phyloP scores from a whole-genome alignment of 148 eudicot species.

The Camellia granthamiana region DNA sequence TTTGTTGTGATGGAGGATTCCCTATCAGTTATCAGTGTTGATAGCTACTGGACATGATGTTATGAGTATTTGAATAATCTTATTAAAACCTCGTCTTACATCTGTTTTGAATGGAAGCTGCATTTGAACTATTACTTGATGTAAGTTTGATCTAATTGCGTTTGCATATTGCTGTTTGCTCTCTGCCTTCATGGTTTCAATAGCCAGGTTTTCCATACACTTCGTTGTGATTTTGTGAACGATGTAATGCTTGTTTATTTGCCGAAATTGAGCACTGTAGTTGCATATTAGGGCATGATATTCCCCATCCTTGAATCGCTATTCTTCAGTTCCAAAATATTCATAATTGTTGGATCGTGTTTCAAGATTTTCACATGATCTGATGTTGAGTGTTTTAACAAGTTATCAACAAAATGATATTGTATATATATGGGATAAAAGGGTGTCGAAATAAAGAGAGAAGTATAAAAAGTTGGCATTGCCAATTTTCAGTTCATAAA shows the following conservation, averaged over 20 bases:
- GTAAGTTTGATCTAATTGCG: not conserved
- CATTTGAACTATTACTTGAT: not conserved
- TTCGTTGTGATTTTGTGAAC: not conserved
- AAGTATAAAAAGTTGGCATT: not conserved
- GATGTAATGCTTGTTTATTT: not conserved
- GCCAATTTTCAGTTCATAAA: not conserved
- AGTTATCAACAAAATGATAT: no score
- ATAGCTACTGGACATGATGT: not conserved
- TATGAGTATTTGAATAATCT: not conserved
- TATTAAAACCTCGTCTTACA: not conserved
- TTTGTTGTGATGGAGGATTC: not conserved
- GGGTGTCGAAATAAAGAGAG: no score
- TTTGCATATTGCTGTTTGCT: not conserved
- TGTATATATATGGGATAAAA: no score
- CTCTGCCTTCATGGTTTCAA: not conserved
- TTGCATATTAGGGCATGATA: no score
- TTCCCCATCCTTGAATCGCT: no score
- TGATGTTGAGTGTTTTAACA: no score
- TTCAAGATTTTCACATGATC: no score
- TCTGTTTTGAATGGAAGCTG: slow-evolving; percentile 5
- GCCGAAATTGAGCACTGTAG: no score
- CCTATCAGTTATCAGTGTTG: not conserved
- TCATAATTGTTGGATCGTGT: no score
- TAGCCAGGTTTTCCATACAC: not conserved
- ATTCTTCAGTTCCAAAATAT: no score